Percentiles rank a stretch among this genome's conserved stretches.
Evolutionary conservation across 352 stramenopile genomes (phyloP).

Genomic region (Globisporangium canariense): DNA sequence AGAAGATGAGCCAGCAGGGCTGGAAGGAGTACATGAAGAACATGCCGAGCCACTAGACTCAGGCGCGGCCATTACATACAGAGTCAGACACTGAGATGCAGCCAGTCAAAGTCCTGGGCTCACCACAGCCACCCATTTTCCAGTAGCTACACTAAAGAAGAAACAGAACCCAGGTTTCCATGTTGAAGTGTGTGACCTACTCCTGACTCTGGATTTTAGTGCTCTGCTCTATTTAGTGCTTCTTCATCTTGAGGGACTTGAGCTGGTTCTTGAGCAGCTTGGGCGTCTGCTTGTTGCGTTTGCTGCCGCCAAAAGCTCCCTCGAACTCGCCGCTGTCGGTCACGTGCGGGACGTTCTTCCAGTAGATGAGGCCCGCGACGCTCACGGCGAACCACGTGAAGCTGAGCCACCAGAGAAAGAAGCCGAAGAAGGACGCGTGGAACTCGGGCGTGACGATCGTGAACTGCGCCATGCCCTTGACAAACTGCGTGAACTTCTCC

Average conservation of each 20-base stretch:
- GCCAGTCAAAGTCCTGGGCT: background rate
- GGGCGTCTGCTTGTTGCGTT: constrained; percentile 55
- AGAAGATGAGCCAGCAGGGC: constrained; percentile 80
- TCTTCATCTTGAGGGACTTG: constrained; percentile 64
- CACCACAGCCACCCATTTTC: background rate
- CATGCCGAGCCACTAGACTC: constrained; percentile 46
- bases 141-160: background rate
- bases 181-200: background rate
- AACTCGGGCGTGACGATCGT: constrained; percentile 53
- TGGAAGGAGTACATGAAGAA: constrained; percentile 90
- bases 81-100: background rate
- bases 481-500: constrained; percentile 42
- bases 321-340: constrained; percentile 12
- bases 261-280: constrained; percentile 74
- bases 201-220: background rate
- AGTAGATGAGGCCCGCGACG: constrained; percentile 50
- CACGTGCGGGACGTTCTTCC: constrained; percentile 55
- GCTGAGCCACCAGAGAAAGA: constrained; percentile 54
- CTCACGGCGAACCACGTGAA: constrained; percentile 59
- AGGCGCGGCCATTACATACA: background rate
- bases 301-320: background rate
- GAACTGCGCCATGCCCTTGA: constrained; percentile 67
- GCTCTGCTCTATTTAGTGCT: constrained; percentile 28
- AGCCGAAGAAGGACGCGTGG: constrained; percentile 58
- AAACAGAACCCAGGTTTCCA: background rate